These are phyloP conservation scores for Austroboletus eburneus DNA, from an alignment of 768 basidiomycete species.

Conservation along the genomic window DNA sequence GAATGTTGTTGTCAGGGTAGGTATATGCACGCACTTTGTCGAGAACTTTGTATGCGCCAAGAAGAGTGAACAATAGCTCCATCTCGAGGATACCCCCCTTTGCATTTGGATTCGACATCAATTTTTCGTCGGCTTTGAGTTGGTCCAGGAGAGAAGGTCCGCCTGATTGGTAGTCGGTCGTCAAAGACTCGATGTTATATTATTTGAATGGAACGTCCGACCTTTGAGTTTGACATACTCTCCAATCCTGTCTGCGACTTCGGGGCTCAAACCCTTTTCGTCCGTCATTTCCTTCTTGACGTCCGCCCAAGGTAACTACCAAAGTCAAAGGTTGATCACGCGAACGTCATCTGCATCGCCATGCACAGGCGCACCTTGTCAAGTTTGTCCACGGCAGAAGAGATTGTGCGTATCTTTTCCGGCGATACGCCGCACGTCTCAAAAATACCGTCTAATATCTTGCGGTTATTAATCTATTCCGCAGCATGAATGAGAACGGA, in stretches of 20 bases:
- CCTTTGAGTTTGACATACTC: conserved; percentile 97
- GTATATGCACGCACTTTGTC: conserved; percentile 56
- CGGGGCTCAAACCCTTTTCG: conserved; percentile 83
- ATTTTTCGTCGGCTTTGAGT: conserved; percentile 56
- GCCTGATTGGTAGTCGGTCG: conserved; percentile 40
- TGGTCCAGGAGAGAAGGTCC: conserved; percentile 71
- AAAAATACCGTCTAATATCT: conserved; percentile 96
- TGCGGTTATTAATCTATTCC: conserved; percentile 85
- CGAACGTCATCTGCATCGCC: not conserved
- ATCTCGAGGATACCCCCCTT: conserved; percentile 85
- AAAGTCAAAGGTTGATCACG: not conserved
- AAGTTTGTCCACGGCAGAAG: conserved; percentile 96
- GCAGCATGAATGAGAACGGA: conserved; percentile 1
- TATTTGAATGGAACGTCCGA: conserved; percentile 23
- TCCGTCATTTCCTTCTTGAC: conserved; percentile 96
- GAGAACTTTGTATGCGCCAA: conserved; percentile 74
- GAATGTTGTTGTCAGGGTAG: not conserved
- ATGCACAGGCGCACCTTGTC: conserved; percentile 66
- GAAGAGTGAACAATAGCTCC: conserved; percentile 75
- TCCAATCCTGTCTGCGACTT: conserved; percentile 88
- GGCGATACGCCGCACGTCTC: conserved; percentile 90
- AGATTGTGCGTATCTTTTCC: conserved; percentile 88
- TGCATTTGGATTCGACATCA: conserved; percentile 70
- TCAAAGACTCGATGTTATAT: conserved; percentile 1
- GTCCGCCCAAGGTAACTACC: conserved; percentile 79